A percentile compares a stretch with the other conserved stretches of the same genome.
These are phyloP conservation scores for Cordyceps farinosa DNA, from an alignment of 2,329 filamentous ascomycete genomes.

Conservation along the genomic window DNA sequence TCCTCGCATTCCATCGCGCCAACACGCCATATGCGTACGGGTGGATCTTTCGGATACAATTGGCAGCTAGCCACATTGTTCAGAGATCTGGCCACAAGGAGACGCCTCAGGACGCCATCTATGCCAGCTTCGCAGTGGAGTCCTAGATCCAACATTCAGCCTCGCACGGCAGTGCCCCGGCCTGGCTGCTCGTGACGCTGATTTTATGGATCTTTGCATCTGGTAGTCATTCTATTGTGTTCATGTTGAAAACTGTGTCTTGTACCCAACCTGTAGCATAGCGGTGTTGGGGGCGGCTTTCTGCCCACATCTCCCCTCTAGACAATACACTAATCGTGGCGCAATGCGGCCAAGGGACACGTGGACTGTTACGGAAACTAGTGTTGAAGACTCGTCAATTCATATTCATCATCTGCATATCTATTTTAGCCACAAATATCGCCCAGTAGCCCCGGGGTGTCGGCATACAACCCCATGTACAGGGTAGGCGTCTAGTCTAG, in stretches of 20 bases:
- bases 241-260: not conserved
- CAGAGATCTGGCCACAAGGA: slow-evolving; percentile 7
- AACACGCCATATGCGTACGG: not conserved
- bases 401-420: not conserved
- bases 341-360: no score
- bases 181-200: not conserved
- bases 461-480: not conserved
- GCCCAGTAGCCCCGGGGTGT: not conserved
- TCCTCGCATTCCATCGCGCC: not conserved
- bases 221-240: not conserved
- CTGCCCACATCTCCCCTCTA: no score
- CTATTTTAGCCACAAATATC: not conserved
- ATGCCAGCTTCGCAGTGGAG: not conserved
- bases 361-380: no score
- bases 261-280: not conserved
- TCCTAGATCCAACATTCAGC: not conserved
- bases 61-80: not conserved
- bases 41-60: not conserved
- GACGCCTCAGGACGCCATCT: not conserved
- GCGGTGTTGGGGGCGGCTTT: not conserved
- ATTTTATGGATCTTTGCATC: not conserved
- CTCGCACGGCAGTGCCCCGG: not conserved
- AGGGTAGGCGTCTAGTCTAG: not conserved
- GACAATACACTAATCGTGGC: no score
- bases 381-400: no score